Base-by-base conservation (phyloP, 2,329 filamentous ascomycete genomes). In the Aspergillus pseudoviridinutans region DNA sequence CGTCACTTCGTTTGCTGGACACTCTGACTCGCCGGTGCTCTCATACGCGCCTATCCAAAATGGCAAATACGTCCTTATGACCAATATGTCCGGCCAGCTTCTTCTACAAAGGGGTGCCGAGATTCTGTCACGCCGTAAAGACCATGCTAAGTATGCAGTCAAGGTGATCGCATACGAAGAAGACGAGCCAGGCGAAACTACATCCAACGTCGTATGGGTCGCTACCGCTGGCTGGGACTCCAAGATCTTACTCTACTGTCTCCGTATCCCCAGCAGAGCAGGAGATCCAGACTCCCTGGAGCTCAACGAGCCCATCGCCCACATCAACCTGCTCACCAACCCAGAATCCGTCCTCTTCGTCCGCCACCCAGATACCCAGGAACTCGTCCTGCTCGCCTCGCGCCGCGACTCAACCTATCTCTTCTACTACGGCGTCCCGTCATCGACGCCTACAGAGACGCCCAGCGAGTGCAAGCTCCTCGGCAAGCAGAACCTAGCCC, bases 191-290 rank as follows among this genome's bases (percentile, higher is more conserved):
- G 56, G 27, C 38, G 32, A n/a, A 58, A 25, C 64, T 5, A 14
- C 64, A 22, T 55, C 54, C 14, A 57, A 57, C 17, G 59, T 25
- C 7, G 42, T 71, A 56, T 77, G 78, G 69, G 62, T 85, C 54
- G 84, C 83, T 4, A 87, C 81, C 12, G 84, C 84, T 3, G 84
- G 83, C 24, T 87, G 84, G 84, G 84, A 87, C 65, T 73, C 78
- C 28, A 84, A 80, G 61, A 71, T 87, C 35, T 68, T 79, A 52
- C 64, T 87, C 47, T 87, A 87, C 68, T 64, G 66, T 41, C 50
- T 71, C 17, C 41, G 51, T 22, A 60, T 65, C 28, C 56, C 59
- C 0, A 50, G 35, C 20, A 56, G 52, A 5, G 58, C 20, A 32
- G 55, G 38, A 22, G 49, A 35, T 32, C 32, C 59, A 25, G 57